phyloP scores from a whole-genome alignment of 306 rosid genomes.

The Sindora glabra region DNA sequence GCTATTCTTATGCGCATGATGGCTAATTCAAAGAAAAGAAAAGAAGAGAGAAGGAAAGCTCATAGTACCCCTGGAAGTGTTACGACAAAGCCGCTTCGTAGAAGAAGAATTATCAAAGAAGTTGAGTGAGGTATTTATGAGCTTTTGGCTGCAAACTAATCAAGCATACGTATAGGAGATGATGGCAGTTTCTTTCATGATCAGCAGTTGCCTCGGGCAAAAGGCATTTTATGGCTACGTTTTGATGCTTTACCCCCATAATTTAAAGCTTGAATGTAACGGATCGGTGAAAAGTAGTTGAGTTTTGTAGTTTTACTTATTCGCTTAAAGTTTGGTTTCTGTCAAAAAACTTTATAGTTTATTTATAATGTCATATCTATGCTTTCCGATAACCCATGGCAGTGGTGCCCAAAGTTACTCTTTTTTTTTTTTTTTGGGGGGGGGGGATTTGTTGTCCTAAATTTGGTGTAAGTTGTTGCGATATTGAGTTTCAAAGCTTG shows the following conservation, averaged over 20 bases:
- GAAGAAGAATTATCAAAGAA: slow-evolving; percentile 56
- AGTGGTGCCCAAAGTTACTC: too few species aligned
- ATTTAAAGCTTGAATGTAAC: not conserved
- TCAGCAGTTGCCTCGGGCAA: not conserved
- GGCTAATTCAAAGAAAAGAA: slow-evolving; percentile 51
- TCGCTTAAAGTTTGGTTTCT: too few species aligned
- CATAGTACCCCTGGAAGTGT: slow-evolving; percentile 84
- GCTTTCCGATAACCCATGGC: too few species aligned
- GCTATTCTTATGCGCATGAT: slow-evolving; percentile 38
- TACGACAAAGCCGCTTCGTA: slow-evolving; percentile 45
- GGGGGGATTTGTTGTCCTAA: too few species aligned
- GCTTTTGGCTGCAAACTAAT: too few species aligned
- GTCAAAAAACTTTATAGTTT: too few species aligned
- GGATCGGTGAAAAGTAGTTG: slow-evolving; percentile 2
- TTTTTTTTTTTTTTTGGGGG: too few species aligned
- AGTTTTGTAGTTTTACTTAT: not conserved
- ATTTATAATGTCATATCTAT: too few species aligned
- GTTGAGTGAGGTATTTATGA: slow-evolving; percentile 57
- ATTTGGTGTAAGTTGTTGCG: too few species aligned
- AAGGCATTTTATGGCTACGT: not conserved
- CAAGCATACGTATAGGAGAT: not conserved
- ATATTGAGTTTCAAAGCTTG: too few species aligned
- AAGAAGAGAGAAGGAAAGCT: slow-evolving; percentile 66
- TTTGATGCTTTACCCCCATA: not conserved
- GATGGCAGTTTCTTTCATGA: not conserved